Evolutionary conservation across 116 monocot genomes (phyloP), one percentile per base, ranked within the genome.

Genomic region (Dioscorea cayenensis): DNA sequence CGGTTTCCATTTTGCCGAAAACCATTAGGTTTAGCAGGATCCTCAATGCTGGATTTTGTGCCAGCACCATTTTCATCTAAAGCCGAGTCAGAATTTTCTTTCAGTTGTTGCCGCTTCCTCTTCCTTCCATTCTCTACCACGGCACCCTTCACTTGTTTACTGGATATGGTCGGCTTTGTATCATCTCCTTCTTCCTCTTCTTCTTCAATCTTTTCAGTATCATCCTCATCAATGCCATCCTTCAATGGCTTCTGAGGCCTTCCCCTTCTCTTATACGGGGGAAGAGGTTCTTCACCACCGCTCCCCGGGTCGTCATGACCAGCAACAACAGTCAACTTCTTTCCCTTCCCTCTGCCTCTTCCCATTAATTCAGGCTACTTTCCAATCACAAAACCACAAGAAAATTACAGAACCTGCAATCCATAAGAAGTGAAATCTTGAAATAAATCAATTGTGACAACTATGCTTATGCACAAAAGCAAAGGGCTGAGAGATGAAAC

Each of bases 321-420:
- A 51, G 66, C 72, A 37, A 63, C 77, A 7, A 49, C 69, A 3
- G 82, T 82, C 63, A 77, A 72, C 73, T 81, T 93, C 80, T 81
- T 93, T 14, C 84, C 92, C 69, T 85, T 93, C 19, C 89, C 86
- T 77, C 90, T 79, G 61, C 90, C 86, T 82, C 90, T 86, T 51
- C 86, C 90, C 90, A 90, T 86, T 52, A 71, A 36, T 25, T 21
- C 50, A 25, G 58, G 36, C 3, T 25, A 64, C 13, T 21, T 7
- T 21, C 10, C 70, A 66, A 18, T 75, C 60, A 32, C 66, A 43
- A 63, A 17, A 38, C 21, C 27, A 69, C 67, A 49, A 65, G 8
- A 64, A 28, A 66, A 52, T 77, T 52, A 76, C 27, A 58, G 60
- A 74, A 61, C 9, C 81, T 82, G 84, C 71, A 65, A 71, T 49